Conservation (phyloP, 345 rosid species). For the Turritis glabra region DNA sequence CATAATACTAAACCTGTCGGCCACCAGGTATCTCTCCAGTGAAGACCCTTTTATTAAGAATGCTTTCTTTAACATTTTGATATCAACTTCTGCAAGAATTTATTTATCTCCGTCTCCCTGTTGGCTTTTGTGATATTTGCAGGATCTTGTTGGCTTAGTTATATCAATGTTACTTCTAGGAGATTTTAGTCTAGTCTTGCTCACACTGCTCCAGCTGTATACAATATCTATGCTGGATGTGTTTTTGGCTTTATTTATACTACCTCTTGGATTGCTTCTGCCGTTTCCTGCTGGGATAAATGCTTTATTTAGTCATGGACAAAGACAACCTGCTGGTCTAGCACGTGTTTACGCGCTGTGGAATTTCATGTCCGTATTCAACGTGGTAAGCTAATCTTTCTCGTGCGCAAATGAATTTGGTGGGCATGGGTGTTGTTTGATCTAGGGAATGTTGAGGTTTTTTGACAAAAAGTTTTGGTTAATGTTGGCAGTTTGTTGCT, state of each 20-base stretch:
- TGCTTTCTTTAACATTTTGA: not conserved
- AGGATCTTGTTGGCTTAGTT: constrained; percentile 98
- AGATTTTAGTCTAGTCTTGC: constrained; percentile 98
- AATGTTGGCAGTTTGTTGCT: constrained; percentile 66
- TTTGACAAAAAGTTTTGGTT: constrained; percentile 23
- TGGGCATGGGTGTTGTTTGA: not conserved
- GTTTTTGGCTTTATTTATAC: constrained; percentile 73
- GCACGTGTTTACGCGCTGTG: constrained; percentile 91
- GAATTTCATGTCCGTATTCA: constrained; percentile 80
- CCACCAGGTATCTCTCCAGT: constrained; percentile 65
- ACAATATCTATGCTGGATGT: constrained; percentile 80
- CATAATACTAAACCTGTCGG: constrained; percentile 96
- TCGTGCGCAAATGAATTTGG: not conserved
- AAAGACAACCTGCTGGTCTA: constrained; percentile 88
- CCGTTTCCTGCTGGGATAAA: constrained; percentile 98
- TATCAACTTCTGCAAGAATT: not conserved
- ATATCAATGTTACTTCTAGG: constrained; percentile 93
- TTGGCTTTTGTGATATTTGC: constrained; percentile 35
- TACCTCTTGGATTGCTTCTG: constrained; percentile 87
- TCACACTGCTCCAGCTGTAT: constrained; percentile 91
- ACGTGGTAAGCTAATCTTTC: constrained; percentile 64
- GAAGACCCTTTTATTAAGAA: not conserved
- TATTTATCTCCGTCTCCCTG: not conserved
- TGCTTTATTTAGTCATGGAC: constrained; percentile 96
- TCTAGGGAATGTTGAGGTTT: not conserved